Base-by-base conservation (phyloP, 345 rosid species). In the sweet orange (Citrus sinensis) region DNA sequence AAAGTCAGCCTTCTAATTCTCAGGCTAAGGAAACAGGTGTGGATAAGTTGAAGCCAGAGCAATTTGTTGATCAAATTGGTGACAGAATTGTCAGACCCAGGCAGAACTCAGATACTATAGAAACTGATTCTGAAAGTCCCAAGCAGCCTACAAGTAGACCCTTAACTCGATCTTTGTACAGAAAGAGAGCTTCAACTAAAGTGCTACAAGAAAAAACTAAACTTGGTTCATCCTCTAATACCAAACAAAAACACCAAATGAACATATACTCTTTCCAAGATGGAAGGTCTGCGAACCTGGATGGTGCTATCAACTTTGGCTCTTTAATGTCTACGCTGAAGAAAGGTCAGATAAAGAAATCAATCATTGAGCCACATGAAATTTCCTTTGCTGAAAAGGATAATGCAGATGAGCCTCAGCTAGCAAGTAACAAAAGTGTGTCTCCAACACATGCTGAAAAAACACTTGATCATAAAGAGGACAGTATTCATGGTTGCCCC, bases 101-200 rank as follows among this genome's bases (percentile, higher is more conserved):
- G 75, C 88, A 86, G 78, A 79, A 73, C 81, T 90, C 98, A 74
- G 99, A 94, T 81, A 83, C 92, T 35, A 90, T 90, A 70, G 99
- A 94, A 91, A 87, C 89, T 71, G 98, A 89, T 85, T 86, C 97
- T 71, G 95, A 90, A 80, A 87, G 81, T 84, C 92, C 92, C 67
- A 86, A 85, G 70, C 78, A 59, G 78, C 75, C 80, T 59, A 74
- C 80, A 68, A 82, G 73, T 81, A 92, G 91, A 79, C 94, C 94
- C 58, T 85, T 87, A 78, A 92, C 95, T 60, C 80, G 88, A 78
- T 84, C 98, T 77, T 82, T 87, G 81, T 58, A 78, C 81, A 85
- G 77, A 77, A 89, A 84, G 82, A 85, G 72, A 82, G 84, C 87
- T 80, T 80, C 87, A 14, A 70, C 78, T 55, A 87, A 81, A 82